Percentiles rank a stretch among this genome's conserved stretches.
Evolutionary conservation across 75 land plant species (phyloP).

Genomic region (Pinus taeda): DNA sequence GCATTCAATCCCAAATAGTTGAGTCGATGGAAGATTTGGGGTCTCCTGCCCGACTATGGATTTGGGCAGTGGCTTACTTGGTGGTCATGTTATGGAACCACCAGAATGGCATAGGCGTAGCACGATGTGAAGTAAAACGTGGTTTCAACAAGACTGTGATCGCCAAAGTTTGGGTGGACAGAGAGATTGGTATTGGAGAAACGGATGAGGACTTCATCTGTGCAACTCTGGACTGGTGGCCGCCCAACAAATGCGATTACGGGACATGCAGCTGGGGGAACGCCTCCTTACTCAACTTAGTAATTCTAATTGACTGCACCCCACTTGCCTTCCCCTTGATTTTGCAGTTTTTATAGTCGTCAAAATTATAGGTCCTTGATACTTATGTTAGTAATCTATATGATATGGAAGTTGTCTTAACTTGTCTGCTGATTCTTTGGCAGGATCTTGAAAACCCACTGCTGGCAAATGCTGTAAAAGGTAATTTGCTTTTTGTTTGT

Average conservation of each 20-base stretch:
- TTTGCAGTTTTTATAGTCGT: background rate
- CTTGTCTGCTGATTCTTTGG: background rate
- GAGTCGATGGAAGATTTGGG: too few species aligned
- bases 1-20: too few species aligned
- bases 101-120: too few species aligned
- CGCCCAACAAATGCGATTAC: constrained; percentile 51
- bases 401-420: background rate
- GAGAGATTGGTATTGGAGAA: constrained; percentile 13
- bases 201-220: constrained; percentile 55
- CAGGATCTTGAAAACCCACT: constrained; percentile 30
- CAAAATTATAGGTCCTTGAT: background rate
- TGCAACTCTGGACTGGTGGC: constrained; percentile 75
- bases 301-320: constrained; percentile 5
- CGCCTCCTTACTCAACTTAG: constrained; percentile 53
- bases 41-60: too few species aligned
- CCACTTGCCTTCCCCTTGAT: background rate
- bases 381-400: background rate
- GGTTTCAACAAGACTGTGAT: too few species aligned
- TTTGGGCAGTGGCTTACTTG: too few species aligned
- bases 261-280: constrained; percentile 38
- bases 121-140: too few species aligned
- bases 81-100: too few species aligned
- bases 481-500: constrained; percentile 7
- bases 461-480: constrained; percentile 31
- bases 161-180: too few species aligned